Percentiles rank a stretch among this genome's conserved stretches.
phyloP scores from a whole-genome alignment of 441 rosid genomes.

The Adansonia madagascariensis region DNA sequence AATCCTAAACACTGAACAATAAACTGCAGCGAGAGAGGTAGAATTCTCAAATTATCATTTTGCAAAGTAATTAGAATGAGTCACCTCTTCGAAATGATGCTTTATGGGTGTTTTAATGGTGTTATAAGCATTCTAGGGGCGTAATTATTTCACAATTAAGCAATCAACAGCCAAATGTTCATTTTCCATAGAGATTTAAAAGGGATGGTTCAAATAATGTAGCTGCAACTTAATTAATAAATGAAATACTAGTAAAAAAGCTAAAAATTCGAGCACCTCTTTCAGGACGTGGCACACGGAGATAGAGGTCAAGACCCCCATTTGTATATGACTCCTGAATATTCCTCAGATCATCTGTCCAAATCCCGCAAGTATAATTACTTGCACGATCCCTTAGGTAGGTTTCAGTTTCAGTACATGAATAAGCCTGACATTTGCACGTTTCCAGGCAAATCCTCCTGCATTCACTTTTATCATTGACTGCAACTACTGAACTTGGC shows the following conservation, averaged over 20 bases:
- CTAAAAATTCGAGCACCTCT: slow-evolving; percentile 20
- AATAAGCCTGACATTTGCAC: slow-evolving; percentile 31
- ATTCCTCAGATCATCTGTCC: slow-evolving; percentile 33
- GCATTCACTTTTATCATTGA: slow-evolving; percentile 25
- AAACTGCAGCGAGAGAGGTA: neutral
- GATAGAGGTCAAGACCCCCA: slow-evolving; percentile 20
- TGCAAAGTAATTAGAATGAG: neutral
- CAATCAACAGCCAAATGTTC: neutral
- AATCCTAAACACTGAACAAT: neutral
- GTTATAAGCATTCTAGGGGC: neutral
- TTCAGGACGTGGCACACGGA: slow-evolving; percentile 31
- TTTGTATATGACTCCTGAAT: slow-evolving; percentile 25
- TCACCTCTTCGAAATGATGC: neutral
- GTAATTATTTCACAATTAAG: neutral
- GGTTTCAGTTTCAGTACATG: slow-evolving; percentile 13
- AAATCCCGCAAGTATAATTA: slow-evolving; percentile 31
- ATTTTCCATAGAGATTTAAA: neutral
- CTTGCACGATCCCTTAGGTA: neutral
- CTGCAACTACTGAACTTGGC: neutral
- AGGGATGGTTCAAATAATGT: neutral
- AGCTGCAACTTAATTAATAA: neutral
- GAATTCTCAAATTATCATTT: neutral
- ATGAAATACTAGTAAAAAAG: neutral
- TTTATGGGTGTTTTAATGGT: neutral
- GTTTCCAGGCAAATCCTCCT: slow-evolving; percentile 17